Evolutionary conservation across 2,329 filamentous ascomycete species (phyloP).

Genomic region (Aspergillus neotritici): DNA sequence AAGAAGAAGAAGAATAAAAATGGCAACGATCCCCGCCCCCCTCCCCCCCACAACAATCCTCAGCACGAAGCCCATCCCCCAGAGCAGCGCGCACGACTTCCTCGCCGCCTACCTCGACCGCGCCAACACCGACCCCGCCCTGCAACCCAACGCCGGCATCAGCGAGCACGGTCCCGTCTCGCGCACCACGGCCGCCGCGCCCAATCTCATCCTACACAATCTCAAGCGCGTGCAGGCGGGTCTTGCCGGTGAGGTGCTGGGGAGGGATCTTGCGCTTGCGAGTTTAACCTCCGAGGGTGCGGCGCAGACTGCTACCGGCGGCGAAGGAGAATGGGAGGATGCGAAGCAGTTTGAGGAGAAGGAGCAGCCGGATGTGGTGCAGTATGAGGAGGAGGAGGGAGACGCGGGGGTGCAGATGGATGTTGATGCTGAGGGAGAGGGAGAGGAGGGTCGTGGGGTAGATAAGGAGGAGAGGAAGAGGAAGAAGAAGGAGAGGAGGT

Average conservation of each 20-base stretch:
- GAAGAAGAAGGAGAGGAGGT: constrained; percentile 51
- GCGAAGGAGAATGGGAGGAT: constrained; percentile 34
- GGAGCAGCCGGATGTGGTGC: constrained; percentile 36
- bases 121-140: constrained; percentile 37
- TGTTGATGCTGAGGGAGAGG: constrained; percentile 37
- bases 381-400: constrained; percentile 35
- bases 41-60: constrained; percentile 36
- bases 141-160: constrained; percentile 42
- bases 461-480: constrained; percentile 52
- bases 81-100: constrained; percentile 38
- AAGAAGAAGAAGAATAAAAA: constrained; percentile 19
- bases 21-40: constrained; percentile 34
- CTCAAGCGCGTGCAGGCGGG: constrained; percentile 43
- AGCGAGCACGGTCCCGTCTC: constrained; percentile 40
- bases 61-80: constrained; percentile 30
- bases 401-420: constrained; percentile 32
- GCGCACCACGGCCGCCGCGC: constrained; percentile 36
- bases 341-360: constrained; percentile 36
- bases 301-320: constrained; percentile 18
- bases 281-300: constrained; percentile 32
- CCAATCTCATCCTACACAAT: constrained; percentile 42
- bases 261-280: constrained; percentile 35
- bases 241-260: constrained; percentile 38
- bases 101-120: constrained; percentile 40
- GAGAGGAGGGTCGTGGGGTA: constrained; percentile 33